phyloP scores from a whole-genome alignment of 306 rosid species.

The Quercus engelmannii region DNA sequence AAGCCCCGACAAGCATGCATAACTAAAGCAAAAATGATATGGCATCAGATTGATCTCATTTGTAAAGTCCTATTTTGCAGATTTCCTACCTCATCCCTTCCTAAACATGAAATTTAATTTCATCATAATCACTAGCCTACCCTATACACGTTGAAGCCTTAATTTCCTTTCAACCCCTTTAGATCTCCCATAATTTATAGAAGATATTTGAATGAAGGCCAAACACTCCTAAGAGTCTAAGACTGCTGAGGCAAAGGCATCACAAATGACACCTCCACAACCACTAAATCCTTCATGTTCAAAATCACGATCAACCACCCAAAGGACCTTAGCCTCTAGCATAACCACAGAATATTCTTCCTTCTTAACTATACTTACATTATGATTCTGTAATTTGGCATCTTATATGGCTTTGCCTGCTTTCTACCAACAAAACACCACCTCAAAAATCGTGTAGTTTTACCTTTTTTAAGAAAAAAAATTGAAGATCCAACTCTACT shows the following conservation, averaged over 20 bases:
- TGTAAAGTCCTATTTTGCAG: background rate
- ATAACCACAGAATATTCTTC: background rate
- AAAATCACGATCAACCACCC: background rate
- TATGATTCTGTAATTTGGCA: background rate
- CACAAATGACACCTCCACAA: background rate
- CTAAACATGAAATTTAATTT: background rate
- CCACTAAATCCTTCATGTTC: background rate
- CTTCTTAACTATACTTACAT: background rate
- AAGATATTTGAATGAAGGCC: background rate
- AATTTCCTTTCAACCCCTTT: background rate
- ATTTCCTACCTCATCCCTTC: background rate
- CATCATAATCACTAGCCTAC: background rate
- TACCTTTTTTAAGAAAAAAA: background rate
- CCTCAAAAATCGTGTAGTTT: background rate
- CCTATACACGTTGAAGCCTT: background rate
- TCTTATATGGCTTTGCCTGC: background rate
- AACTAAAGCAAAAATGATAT: background rate
- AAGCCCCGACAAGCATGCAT: background rate
- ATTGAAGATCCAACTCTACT: background rate
- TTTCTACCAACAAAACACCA: background rate
- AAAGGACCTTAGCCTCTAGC: background rate
- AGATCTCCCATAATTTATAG: background rate
- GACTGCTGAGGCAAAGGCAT: background rate
- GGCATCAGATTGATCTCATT: background rate
- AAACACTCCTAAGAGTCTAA: background rate